Evolutionary conservation across 1,139 yeast genomes (phyloP).

Genomic region (Hyphopichia khmerensis): DNA sequence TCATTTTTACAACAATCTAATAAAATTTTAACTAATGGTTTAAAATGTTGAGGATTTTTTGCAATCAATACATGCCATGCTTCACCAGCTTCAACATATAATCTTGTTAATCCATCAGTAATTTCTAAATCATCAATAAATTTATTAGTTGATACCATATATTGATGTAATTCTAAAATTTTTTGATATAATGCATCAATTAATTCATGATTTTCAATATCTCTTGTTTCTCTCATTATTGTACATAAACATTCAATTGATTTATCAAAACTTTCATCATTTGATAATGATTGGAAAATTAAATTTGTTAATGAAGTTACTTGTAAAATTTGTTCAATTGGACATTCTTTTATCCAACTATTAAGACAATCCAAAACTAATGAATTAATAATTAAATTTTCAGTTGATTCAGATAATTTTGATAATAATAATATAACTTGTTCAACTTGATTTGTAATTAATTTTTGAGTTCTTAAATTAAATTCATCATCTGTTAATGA

Average conservation of each 20-base stretch:
- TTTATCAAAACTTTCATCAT: slow-evolving; percentile 76
- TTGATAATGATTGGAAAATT: slow-evolving; percentile 64
- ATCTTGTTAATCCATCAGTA: slow-evolving; percentile 68
- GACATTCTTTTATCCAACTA: slow-evolving; percentile 88
- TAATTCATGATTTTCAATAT: slow-evolving; percentile 59
- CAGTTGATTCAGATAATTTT: slow-evolving; percentile 37
- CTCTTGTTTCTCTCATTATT: slow-evolving; percentile 78
- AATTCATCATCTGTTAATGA: slow-evolving; percentile 84
- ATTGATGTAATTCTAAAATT: slow-evolving; percentile 58
- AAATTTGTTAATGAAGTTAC: slow-evolving; percentile 63
- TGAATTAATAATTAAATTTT: slow-evolving; percentile 17
- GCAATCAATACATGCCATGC: slow-evolving; percentile 91
- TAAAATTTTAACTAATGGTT: slow-evolving; percentile 72
- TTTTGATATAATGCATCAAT: slow-evolving; percentile 70
- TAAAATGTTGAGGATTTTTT: slow-evolving; percentile 66
- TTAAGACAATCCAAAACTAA: slow-evolving; percentile 73
- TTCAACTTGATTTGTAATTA: slow-evolving; percentile 67
- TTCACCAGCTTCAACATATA: slow-evolving; percentile 92
- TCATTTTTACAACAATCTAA: slow-evolving; percentile 61
- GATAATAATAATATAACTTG: slow-evolving; percentile 63
- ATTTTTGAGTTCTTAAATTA: slow-evolving; percentile 56
- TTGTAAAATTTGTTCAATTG: slow-evolving; percentile 62
- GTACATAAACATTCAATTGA: slow-evolving; percentile 84
- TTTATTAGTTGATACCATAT: slow-evolving; percentile 33
- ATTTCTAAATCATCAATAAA: slow-evolving; percentile 65